Evolutionary conservation across 495 filamentous ascomycete species (phyloP).

Genomic region (Friedmanniomyces simplex): DNA sequence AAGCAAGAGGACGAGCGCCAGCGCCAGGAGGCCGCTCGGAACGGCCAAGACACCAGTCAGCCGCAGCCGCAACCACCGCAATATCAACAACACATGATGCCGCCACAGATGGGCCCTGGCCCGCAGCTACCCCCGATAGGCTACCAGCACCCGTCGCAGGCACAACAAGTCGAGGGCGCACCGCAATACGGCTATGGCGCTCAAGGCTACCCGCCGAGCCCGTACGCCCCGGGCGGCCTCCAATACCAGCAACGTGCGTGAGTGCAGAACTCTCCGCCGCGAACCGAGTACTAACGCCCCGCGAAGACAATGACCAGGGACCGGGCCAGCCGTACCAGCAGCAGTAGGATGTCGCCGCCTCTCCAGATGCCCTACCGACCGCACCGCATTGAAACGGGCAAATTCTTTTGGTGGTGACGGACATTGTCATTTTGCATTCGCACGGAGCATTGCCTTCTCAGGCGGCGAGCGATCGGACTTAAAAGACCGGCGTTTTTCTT

Average conservation of each 20-base stretch:
- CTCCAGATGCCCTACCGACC: background rate
- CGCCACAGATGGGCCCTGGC: conserved; percentile 38
- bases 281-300: background rate
- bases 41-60: conserved; percentile 39
- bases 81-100: conserved; percentile 43
- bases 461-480: no score
- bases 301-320: conserved; percentile 1
- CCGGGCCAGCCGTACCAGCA: background rate
- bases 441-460: background rate
- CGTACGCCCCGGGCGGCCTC: conserved; percentile 17
- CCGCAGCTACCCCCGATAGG: conserved; percentile 81
- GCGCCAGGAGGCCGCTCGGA: conserved; percentile 53
- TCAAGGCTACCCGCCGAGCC: conserved; percentile 21
- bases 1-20: conserved; percentile 87
- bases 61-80: conserved; percentile 34
- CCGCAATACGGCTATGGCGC: conserved; percentile 49
- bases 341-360: background rate
- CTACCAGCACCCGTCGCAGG: conserved; percentile 56
- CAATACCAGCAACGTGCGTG: conserved; percentile 19
- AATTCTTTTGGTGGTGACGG: background rate
- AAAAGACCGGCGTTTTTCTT: no score
- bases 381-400: background rate
- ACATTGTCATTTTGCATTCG: background rate
- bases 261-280: background rate
- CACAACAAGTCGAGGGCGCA: conserved; percentile 42